Evolutionary conservation across 2,329 filamentous ascomycete species (phyloP).

Genomic region (Claviceps sp.): DNA sequence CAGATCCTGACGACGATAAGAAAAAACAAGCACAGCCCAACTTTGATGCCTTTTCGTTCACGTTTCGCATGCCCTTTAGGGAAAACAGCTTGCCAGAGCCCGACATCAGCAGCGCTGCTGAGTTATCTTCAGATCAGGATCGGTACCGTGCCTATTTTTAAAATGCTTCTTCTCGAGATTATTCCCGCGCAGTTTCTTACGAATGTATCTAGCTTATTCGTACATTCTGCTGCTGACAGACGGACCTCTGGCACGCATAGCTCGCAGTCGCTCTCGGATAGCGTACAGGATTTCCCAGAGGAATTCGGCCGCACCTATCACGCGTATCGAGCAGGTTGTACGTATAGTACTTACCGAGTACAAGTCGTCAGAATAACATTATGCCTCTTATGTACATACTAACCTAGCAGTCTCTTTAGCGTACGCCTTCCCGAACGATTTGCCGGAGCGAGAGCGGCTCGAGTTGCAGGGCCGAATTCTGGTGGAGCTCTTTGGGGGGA

Average conservation of each 20-base stretch:
- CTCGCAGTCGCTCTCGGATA: constrained; percentile 27
- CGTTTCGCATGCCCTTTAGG: constrained; percentile 17
- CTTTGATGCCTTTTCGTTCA: constrained; percentile 17
- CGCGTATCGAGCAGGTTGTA: constrained; percentile 33
- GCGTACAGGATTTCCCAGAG: constrained; percentile 27
- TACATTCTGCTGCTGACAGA: not conserved
- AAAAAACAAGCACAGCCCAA: not conserved
- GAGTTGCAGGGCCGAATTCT: constrained; percentile 25
- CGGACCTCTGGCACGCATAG: constrained; percentile 6
- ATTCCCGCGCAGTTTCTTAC: too few species aligned
- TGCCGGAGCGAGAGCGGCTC: constrained; percentile 26
- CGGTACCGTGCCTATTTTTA: not conserved
- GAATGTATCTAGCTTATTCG: too few species aligned
- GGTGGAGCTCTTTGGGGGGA: constrained; percentile 24
- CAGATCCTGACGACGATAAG: not conserved
- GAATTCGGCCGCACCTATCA: constrained; percentile 34
- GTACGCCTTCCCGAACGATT: constrained; percentile 33
- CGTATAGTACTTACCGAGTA: constrained; percentile 10
- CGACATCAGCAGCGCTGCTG: constrained; percentile 12
- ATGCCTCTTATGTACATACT: constrained; percentile 1
- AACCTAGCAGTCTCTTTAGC: constrained; percentile 16
- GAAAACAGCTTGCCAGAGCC: constrained; percentile 20
- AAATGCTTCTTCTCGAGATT: not conserved
- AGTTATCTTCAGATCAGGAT: not conserved
- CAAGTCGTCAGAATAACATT: not conserved